Conservation (phyloP, 1,139 yeast species). For the Geotrichum aggregatum region DNA sequence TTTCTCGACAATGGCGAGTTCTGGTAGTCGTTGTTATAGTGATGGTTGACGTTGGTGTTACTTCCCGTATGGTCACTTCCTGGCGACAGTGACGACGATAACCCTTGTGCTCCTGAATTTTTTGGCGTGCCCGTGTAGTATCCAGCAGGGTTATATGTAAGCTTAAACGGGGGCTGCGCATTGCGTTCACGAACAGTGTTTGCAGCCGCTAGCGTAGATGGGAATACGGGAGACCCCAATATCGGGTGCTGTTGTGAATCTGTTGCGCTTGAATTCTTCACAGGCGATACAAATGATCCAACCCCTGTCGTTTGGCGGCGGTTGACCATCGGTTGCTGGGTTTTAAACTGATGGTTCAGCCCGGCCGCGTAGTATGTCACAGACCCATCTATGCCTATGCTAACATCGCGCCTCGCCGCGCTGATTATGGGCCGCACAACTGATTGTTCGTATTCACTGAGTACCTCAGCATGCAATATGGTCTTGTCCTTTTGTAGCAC, state of each 20-base stretch:
- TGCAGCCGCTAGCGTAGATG: constrained; percentile 15
- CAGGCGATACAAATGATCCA: constrained; percentile 14
- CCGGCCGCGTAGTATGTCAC: constrained; percentile 43
- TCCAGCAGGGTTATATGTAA: constrained; percentile 19
- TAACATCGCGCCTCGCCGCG: constrained; percentile 55
- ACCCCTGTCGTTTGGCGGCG: background rate
- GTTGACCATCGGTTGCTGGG: constrained; percentile 46
- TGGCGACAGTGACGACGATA: background rate
- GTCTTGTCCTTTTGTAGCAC: constrained; percentile 54
- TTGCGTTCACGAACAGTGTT: constrained; percentile 10
- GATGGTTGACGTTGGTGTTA: background rate
- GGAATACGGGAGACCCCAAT: constrained; percentile 21
- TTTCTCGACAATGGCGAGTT: constrained; percentile 5
- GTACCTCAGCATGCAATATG: constrained; percentile 56
- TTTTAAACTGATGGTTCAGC: constrained; percentile 41
- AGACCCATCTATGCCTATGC: constrained; percentile 51
- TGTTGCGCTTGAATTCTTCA: constrained; percentile 10
- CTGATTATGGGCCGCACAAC: constrained; percentile 59
- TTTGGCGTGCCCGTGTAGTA: constrained; percentile 18
- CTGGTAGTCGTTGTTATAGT: background rate
- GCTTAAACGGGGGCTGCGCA: constrained; percentile 5
- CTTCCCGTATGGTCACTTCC: no score
- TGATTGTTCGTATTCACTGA: constrained; percentile 61
- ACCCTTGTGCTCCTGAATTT: background rate
- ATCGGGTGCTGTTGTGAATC: constrained; percentile 13